Conservation (phyloP, 441 rosid genomes). For the Euphorbia corollata region DNA sequence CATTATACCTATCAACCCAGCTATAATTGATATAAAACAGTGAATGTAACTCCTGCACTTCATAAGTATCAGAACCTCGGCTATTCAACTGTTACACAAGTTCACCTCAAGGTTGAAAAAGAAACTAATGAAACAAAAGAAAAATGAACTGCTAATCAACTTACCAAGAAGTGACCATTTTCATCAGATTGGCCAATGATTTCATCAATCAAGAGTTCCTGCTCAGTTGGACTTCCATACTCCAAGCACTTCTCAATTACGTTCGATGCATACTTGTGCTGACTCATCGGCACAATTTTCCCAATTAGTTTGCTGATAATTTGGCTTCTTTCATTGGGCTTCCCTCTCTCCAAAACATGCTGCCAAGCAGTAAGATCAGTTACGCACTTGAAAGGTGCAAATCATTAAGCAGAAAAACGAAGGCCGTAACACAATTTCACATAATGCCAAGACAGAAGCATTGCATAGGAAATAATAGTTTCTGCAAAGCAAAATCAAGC, state of each 20-base stretch:
- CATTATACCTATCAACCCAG: too few species aligned
- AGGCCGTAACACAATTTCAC: neutral
- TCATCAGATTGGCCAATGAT: constrained; percentile 44
- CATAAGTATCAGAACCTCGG: neutral
- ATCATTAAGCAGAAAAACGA: neutral
- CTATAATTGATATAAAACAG: too few species aligned
- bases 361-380: constrained; percentile 16
- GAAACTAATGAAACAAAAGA: neutral
- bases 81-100: neutral
- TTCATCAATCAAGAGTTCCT: constrained; percentile 50
- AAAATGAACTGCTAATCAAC: constrained; percentile 4
- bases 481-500: neutral
- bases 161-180: constrained; percentile 52
- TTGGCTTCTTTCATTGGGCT: constrained; percentile 39
- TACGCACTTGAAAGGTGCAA: neutral
- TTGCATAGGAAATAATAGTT: neutral
- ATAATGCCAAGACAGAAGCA: neutral
- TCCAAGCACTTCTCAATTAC: constrained; percentile 66
- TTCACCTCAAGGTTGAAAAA: neutral
- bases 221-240: constrained; percentile 41
- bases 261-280: constrained; percentile 67
- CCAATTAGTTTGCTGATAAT: constrained; percentile 54
- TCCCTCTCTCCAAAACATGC: constrained; percentile 64
- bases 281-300: constrained; percentile 51
- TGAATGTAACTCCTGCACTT: too few species aligned